Evolutionary conservation across 306 rosid species (phyloP).

Genomic region (Begonia masoniana): DNA sequence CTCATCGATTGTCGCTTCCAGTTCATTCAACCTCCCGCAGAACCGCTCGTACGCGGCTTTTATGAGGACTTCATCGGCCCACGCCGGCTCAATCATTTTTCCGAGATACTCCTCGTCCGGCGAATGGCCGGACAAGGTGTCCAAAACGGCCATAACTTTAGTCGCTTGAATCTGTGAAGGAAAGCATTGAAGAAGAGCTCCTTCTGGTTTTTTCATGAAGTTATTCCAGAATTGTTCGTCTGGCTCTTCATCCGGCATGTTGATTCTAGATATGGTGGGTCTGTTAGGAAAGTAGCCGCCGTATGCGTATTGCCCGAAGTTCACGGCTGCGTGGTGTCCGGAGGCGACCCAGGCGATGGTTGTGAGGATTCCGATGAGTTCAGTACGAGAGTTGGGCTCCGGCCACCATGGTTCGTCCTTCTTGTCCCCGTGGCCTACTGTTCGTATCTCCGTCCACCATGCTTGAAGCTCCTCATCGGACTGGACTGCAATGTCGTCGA

Average conservation of each 20-base stretch:
- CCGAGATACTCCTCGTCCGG: slow-evolving; percentile 26
- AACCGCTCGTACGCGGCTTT: slow-evolving; percentile 21
- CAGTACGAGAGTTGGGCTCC: slow-evolving; percentile 8
- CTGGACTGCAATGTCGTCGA: slow-evolving; percentile 5
- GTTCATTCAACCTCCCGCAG: slow-evolving; percentile 12
- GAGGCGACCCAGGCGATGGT: slow-evolving; percentile 27
- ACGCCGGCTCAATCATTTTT: slow-evolving; percentile 13
- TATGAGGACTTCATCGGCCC: slow-evolving; percentile 19
- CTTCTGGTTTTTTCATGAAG: slow-evolving; percentile 18
- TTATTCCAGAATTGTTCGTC: slow-evolving; percentile 8
- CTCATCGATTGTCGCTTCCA: slow-evolving; percentile 22
- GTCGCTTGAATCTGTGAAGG: slow-evolving; percentile 33
- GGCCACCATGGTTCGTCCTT: slow-evolving; percentile 38
- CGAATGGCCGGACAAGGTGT: slow-evolving; percentile 20
- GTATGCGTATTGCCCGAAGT: slow-evolving; percentile 26
- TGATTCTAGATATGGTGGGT: slow-evolving; percentile 23
- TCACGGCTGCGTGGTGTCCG: slow-evolving; percentile 27
- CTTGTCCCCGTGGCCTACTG: slow-evolving; percentile 25
- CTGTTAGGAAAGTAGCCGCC: slow-evolving; percentile 32
- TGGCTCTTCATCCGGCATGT: slow-evolving; percentile 23
- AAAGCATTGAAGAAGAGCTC: slow-evolving; percentile 18
- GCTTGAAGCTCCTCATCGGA: slow-evolving; percentile 25
- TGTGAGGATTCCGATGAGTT: slow-evolving; percentile 13
- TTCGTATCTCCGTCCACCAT: slow-evolving; percentile 35
- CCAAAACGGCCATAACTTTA: slow-evolving; percentile 25